Evolutionary conservation across 257 asterid species (phyloP).

Genomic region (Handroanthus guayacan): DNA sequence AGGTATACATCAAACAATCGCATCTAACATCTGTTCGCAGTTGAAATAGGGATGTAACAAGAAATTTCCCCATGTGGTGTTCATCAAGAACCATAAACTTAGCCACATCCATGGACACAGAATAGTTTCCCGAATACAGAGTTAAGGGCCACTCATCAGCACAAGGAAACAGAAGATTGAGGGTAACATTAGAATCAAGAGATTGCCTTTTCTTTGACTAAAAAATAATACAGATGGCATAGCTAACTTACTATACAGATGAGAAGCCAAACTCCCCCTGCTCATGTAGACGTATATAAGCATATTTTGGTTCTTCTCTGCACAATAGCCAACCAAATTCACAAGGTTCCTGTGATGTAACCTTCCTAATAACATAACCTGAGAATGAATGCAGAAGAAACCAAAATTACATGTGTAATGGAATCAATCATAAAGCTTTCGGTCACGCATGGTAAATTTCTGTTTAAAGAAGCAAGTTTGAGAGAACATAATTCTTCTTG

Average conservation of each 20-base stretch:
- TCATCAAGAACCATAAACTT: too few relatives aligned
- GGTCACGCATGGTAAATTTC: slow-evolving; percentile 2
- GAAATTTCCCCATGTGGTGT: too few relatives aligned
- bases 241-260: slow-evolving; percentile 75
- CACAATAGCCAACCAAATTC: slow-evolving; percentile 95
- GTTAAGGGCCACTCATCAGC: too few relatives aligned
- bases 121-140: too few relatives aligned
- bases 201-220: too few relatives aligned
- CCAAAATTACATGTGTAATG: neutral
- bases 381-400: slow-evolving; percentile 33
- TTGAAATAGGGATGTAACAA: too few relatives aligned
- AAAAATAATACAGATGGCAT: neutral
- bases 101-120: too few relatives aligned
- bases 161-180: too few relatives aligned
- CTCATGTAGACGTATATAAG: slow-evolving; percentile 93
- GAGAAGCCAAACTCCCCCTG: slow-evolving; percentile 93
- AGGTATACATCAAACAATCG: too few relatives aligned
- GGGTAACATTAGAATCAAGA: too few relatives aligned
- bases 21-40: too few relatives aligned
- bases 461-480: slow-evolving; percentile 19
- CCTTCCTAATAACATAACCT: slow-evolving; percentile 95
- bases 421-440: neutral
- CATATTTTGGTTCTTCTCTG: slow-evolving; percentile 91
- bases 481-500: neutral
- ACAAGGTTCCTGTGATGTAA: slow-evolving; percentile 96